A percentile compares a stretch with the other conserved stretches of the same genome.
Conservation (phyloP, 2,329 filamentous ascomycete genomes). For the Fusarium sp. region DNA sequence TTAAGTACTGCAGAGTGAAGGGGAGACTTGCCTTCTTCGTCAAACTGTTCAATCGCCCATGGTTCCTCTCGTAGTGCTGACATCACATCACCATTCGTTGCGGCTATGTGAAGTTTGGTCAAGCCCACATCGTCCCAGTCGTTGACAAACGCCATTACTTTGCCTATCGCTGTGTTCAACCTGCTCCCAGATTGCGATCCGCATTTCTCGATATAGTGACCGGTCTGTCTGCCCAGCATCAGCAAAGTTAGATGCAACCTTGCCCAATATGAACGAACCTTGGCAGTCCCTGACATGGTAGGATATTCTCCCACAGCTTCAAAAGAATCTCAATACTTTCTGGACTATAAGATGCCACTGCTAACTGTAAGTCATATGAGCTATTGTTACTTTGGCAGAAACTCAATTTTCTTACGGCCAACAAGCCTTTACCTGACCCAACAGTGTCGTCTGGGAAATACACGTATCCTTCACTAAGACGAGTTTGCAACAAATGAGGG, state of each 20-base stretch:
- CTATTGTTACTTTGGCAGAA: background rate
- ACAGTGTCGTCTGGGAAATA: slow-evolving; percentile 16
- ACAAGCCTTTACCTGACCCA: rapidly evolving
- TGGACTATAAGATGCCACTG: rapidly evolving
- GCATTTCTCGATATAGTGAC: rapidly evolving
- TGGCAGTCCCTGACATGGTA: slow-evolving; percentile 19
- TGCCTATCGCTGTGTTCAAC: background rate
- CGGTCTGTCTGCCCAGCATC: background rate
- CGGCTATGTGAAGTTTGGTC: slow-evolving; percentile 5
- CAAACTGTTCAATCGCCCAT: slow-evolving; percentile 4
- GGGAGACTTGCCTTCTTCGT: rapidly evolving
- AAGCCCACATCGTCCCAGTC: rapidly evolving
- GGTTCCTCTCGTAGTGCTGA: slow-evolving; percentile 9
- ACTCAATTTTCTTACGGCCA: background rate
- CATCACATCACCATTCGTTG: background rate
- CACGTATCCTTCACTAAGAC: rapidly evolving
- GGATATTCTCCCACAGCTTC: slow-evolving; percentile 24
- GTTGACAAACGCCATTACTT: background rate
- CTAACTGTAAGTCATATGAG: background rate
- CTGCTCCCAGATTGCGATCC: no score
- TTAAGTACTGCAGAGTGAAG: rapidly evolving
- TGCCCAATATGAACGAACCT: background rate
- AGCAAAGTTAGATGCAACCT: rapidly evolving
- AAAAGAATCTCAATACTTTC: background rate
- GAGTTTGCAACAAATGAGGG: rapidly evolving